Evolutionary conservation across 805 yeast genomes (phyloP), one percentile per base, ranked within the genome.

Genomic region (Candida manassasensis): DNA sequence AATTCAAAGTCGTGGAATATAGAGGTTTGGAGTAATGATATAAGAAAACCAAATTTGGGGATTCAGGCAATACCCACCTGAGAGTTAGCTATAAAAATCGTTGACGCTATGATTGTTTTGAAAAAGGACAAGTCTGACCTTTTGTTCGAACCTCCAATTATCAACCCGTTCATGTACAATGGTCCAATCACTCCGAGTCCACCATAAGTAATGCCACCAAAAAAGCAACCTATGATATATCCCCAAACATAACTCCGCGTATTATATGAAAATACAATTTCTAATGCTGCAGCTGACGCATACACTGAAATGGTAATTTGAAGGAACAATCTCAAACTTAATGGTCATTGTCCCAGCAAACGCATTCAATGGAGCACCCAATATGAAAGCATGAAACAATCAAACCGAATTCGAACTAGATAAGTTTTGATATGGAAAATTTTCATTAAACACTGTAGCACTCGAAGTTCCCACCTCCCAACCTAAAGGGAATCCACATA

Each of bases 391-490:
- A 32, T 11, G 59, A 49, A 2, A 53, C 41, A 6, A 49, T 32
- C 2, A 49, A 29, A 3, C 60, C 60, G 17, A 44, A 21, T 29
- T 38, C 43, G 15, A 45, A 8, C 41, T 32, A 4, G 44, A 32
- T 19, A 42, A 21, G 8, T 12, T 21, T 4, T 39, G 35, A 19
- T 25, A 22, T 9, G 42, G 39, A 33, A 51, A 52, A 14, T 34
- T 18, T 6, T 22, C 14, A 36, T 42, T 43, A 12, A 36, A 39
- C 13, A 48, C 21, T 15, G 47, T 28, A 21, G 44, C 37, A 3
- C 52, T 50, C 4, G 45, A 43, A 7, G 55, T 48, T 6, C 54
- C 58, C 19, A 53, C 49, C 32, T 52, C 59, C 59, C 57, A 53
- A 1, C 60, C 59, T 4, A 52, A 29, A 7, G 53, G 50, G 21